phyloP scores from a whole-genome alignment of 345 rosid genomes.

The Populus alba region DNA sequence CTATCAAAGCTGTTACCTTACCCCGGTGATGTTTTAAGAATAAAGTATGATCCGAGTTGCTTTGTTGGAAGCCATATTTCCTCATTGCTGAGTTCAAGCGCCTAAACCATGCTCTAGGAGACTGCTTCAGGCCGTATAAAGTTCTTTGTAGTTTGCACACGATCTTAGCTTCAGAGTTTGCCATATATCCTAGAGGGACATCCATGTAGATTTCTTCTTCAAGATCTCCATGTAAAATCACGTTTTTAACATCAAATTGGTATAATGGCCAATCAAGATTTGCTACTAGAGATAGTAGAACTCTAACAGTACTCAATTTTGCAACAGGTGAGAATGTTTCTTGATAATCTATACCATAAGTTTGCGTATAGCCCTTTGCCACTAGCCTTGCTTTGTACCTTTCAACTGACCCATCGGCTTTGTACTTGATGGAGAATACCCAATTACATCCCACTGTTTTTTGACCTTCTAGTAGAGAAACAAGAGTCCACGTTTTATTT shows the following conservation, averaged over 20 bases:
- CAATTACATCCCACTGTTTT: background rate
- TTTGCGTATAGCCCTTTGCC: background rate
- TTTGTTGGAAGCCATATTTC: background rate
- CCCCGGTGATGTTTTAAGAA: background rate
- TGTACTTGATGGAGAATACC: background rate
- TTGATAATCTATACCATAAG: background rate
- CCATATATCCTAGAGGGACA: background rate
- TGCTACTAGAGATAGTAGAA: background rate
- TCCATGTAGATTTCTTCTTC: background rate
- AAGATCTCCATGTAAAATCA: background rate
- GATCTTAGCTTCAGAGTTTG: background rate
- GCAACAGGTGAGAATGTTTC: background rate
- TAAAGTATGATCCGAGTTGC: background rate
- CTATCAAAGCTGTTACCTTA: background rate
- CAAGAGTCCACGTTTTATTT: background rate
- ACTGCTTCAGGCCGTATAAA: background rate
- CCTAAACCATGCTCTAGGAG: too few species aligned
- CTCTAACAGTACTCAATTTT: background rate
- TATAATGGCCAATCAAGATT: background rate
- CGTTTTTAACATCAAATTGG: background rate
- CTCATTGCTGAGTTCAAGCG: background rate
- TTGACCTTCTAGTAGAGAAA: background rate
- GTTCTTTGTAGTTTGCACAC: conserved; percentile 1
- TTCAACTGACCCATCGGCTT: background rate
- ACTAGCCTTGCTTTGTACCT: background rate